Evolutionary conservation across 2,329 filamentous ascomycete species (phyloP).

Genomic region (Onygenales sp.): DNA sequence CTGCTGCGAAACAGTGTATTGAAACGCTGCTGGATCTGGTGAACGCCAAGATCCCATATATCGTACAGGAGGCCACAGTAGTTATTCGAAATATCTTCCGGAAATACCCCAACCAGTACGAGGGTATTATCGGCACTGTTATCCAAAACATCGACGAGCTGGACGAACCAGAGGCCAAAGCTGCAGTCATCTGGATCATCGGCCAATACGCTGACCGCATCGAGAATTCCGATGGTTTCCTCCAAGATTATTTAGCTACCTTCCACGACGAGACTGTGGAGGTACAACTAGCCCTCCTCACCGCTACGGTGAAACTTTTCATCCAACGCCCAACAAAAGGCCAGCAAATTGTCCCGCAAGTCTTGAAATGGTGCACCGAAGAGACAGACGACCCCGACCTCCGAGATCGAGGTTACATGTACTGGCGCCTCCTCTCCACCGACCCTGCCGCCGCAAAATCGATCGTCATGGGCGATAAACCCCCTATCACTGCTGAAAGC

Average conservation of each 20-base stretch:
- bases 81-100: slow-evolving; percentile 99
- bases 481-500: slow-evolving; percentile 88
- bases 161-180: slow-evolving; percentile 95
- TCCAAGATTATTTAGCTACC: slow-evolving; percentile 90
- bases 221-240: slow-evolving; percentile 85
- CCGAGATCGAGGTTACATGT: slow-evolving; percentile 95
- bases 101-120: slow-evolving; percentile 98
- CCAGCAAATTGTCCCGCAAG: slow-evolving; percentile 84
- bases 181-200: slow-evolving; percentile 99
- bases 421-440: slow-evolving; percentile 91
- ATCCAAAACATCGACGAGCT: slow-evolving; percentile 95
- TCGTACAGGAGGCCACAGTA: slow-evolving; percentile 96
- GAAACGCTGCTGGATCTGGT: slow-evolving; percentile 87
- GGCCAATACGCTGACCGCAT: slow-evolving; percentile 96
- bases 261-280: slow-evolving; percentile 93
- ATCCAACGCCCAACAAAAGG: slow-evolving; percentile 94
- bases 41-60: slow-evolving; percentile 96
- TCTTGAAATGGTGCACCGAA: slow-evolving; percentile 96
- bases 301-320: slow-evolving; percentile 94
- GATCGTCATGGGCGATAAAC: slow-evolving; percentile 96
- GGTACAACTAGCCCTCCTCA: slow-evolving; percentile 87
- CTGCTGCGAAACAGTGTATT: slow-evolving; percentile 82
- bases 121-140: slow-evolving; percentile 89
- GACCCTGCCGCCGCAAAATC: slow-evolving; percentile 78
- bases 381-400: slow-evolving; percentile 99